Conservation (phyloP, 2,329 filamentous ascomycete species). For the Parafenestella ontariensis region DNA sequence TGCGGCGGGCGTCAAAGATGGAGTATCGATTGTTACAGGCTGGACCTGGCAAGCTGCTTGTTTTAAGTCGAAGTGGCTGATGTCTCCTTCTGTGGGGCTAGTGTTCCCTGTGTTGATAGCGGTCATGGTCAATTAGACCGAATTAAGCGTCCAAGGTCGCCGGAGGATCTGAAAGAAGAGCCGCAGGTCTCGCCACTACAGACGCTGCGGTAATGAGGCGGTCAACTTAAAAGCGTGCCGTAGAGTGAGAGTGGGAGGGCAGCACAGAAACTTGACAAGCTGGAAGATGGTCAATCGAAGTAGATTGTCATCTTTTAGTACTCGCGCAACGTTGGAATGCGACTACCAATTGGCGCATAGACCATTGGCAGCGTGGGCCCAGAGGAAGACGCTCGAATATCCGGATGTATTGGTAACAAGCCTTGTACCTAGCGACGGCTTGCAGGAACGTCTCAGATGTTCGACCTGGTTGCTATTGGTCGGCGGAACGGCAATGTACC, state of each 20-base stretch:
- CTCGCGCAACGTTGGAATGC: slow-evolving; percentile 23
- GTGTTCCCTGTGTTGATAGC: slow-evolving; percentile 38
- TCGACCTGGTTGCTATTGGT: slow-evolving; percentile 35
- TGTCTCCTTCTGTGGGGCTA: slow-evolving; percentile 33
- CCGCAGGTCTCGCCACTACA: slow-evolving; percentile 35
- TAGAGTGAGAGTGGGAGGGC: slow-evolving; percentile 13
- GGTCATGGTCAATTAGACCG: slow-evolving; percentile 37
- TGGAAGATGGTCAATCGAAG: slow-evolving; percentile 26
- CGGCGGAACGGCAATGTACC: slow-evolving; percentile 42
- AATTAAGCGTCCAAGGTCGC: slow-evolving; percentile 24
- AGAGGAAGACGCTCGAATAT: slow-evolving; percentile 41
- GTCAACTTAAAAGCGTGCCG: background rate
- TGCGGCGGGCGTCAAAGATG: slow-evolving; percentile 36
- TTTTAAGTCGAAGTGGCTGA: slow-evolving; percentile 42
- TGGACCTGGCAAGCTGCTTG: slow-evolving; percentile 40
- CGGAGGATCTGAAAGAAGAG: slow-evolving; percentile 36
- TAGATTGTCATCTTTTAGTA: slow-evolving; percentile 50
- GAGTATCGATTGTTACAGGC: slow-evolving; percentile 33
- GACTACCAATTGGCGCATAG: slow-evolving; percentile 39
- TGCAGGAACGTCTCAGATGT: slow-evolving; percentile 40
- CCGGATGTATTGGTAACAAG: slow-evolving; percentile 47
- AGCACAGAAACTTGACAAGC: slow-evolving; percentile 17
- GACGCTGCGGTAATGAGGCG: slow-evolving; percentile 11
- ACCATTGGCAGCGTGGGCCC: slow-evolving; percentile 33
- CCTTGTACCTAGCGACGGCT: slow-evolving; percentile 47